Base-by-base conservation (phyloP, 2,329 filamentous ascomycete genomes). In the Shiraia sp. region DNA sequence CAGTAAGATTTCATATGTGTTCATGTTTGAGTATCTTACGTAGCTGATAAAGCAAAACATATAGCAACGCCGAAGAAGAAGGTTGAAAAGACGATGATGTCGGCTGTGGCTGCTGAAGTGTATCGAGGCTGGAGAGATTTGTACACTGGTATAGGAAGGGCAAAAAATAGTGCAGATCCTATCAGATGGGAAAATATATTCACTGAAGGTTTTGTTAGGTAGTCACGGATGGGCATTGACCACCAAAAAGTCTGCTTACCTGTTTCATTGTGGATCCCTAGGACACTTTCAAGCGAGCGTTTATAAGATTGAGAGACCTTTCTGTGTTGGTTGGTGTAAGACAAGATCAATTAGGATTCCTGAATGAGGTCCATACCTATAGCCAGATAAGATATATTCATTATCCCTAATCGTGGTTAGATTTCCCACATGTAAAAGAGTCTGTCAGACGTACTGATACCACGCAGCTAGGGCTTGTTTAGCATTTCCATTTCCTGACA, bases 141-240 rank as follows among this genome's bases (percentile, higher is more conserved):
- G 51, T 72, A 75, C 16, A 73, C 42, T 35, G 65, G 66, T 10
- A 68, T 17, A 1, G 73, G 70, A 28, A 75, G 48, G 9, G 45
- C 42, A 7, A 68, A 32, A 53, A 77, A 78, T 13, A 75, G 12
- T 3, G 65, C n/a, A 2, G 68, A 62, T 6, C 73, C 75, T 24
- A 74, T 25, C 2, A 74, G 43, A 46, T 77, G 75, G 1, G 75
- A 76, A 45, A 68, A 72, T 13, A 78, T 77, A 48, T 76, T 77
- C 12, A 77, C 72, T 74, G 28, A 17, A 10, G 14, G 35, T 16
- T 43, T 25, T 13, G 13, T 38, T 5, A 33, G 22, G n/a, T n/a
- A n/a, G 9, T 33, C 14, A 2, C 14, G 23, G 7, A 30, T n/a
- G n/a, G n/a, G n/a, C n/a, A n/a, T n/a, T n/a, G n/a, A n/a, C n/a